phyloP scores from a whole-genome alignment of 768 basidiomycete genomes.

The Trichaptum fuscoviolaceum region DNA sequence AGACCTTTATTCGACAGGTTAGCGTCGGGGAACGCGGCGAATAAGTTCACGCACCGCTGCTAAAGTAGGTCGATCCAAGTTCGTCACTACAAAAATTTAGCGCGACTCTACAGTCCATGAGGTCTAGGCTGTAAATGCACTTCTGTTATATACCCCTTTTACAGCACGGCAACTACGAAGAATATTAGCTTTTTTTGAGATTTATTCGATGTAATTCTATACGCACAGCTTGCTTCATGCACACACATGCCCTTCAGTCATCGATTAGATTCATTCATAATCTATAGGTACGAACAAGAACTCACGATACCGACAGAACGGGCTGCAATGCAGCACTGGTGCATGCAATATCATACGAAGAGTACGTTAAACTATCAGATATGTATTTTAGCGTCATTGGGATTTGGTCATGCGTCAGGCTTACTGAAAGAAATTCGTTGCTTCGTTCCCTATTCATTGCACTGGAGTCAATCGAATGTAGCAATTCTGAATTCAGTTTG shows the following conservation, averaged over 20 bases:
- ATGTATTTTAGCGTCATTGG: conserved; percentile 26
- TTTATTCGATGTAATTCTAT: background rate
- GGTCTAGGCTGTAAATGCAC: conserved; percentile 41
- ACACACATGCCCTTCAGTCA: conserved; percentile 37
- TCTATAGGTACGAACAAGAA: background rate
- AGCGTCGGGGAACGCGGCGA: background rate
- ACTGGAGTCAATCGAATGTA: background rate
- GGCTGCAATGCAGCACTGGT: conserved; percentile 44
- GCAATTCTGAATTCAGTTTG: background rate
- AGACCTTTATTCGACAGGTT: conserved; percentile 17
- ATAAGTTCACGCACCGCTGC: conserved; percentile 22
- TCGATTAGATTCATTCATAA: background rate
- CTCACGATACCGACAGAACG: conserved; percentile 40
- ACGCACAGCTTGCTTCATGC: conserved; percentile 53
- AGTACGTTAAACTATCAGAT: conserved; percentile 30
- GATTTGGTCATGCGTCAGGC: background rate
- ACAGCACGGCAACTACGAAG: conserved; percentile 40
- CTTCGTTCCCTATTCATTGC: conserved; percentile 35
- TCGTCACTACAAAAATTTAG: conserved; percentile 30
- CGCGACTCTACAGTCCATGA: conserved; percentile 38
- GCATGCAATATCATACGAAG: conserved; percentile 53
- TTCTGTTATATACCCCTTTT: conserved; percentile 29
- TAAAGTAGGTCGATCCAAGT: conserved; percentile 22
- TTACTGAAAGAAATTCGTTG: background rate
- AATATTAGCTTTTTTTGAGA: background rate